Evolutionary conservation across 2,329 filamentous ascomycete species (phyloP), one percentile per base, ranked within the genome.

Genomic region (Teratosphaeria viscida): DNA sequence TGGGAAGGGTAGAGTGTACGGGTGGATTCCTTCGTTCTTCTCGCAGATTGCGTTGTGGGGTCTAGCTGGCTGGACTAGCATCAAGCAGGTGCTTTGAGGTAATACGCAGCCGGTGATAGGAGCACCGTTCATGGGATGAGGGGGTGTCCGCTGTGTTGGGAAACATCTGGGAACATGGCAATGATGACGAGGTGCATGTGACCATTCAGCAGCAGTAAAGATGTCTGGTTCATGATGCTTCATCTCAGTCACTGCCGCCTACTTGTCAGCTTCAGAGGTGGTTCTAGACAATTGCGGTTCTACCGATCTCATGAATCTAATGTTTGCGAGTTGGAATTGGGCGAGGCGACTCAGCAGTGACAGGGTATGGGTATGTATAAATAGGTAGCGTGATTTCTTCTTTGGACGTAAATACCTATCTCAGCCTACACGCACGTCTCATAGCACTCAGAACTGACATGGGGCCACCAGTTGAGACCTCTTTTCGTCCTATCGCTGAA

Each of bases 1-100:
- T 12, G 78, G 78, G 2, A 76, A 73, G 70, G 78, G 78, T 7
- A 73, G 77, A 68, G 69, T 76, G 63, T 66, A 69, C 55, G 76
- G 76, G 1, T 49, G 23, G 2, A n/a, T 49, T 10, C 5, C 5
- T 10, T 61, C 60, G 35, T 56, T 70, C 61, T 67, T 75, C 60
- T 68, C 62, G 68, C 68, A 71, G 65, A 54, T 72, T 8, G 69
- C 60, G n/a, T 58, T 73, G 37, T 69, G 63, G 59, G 68, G 66
- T 5, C 56, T 72, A 47, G 64, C 68, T 54, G 69, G 59, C 1
- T 70, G 67, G 66, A 66, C 63, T 23, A 71, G 71, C 3, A 57
- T 65, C 35, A 64, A 67, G 58, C 63, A 73, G 64, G 61, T 69
- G 56, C 23, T 61, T 52, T 70, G 57, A 64, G 58, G 26, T 47